These are phyloP conservation scores for Closterium sp. DNA, from an alignment of 139 green algal genomes.

Conservation along the genomic window DNA sequence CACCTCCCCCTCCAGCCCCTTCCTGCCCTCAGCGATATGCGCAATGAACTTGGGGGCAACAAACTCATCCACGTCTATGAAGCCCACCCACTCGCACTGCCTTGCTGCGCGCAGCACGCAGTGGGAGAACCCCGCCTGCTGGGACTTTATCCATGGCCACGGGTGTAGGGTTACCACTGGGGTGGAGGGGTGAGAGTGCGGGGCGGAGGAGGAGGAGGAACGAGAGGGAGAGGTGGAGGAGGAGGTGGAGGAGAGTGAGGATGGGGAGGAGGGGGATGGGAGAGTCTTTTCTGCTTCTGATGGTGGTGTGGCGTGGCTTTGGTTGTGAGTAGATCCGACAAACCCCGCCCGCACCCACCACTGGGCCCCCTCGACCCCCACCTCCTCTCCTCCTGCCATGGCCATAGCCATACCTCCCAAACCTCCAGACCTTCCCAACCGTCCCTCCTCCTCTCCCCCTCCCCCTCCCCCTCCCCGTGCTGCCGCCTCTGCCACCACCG, in stretches of 20 bases:
- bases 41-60: conserved; percentile 10
- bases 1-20: not conserved
- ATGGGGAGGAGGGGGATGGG: not conserved
- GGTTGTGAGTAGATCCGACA: not conserved
- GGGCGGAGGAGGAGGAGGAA: not conserved
- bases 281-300: not conserved
- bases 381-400: not conserved
- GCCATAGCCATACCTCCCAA: too few relatives aligned
- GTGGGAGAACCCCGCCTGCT: conserved; percentile 30
- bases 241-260: not conserved
- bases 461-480: not conserved
- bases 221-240: not conserved
- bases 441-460: not conserved
- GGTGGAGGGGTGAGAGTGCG: not conserved
- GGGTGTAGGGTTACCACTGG: not conserved
- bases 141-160: conserved; percentile 30
- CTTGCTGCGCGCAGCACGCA: conserved; percentile 10
- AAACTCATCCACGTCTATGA: conserved; percentile 32
- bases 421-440: too few relatives aligned
- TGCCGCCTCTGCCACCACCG: not conserved
- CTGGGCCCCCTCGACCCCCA: not conserved
- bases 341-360: not conserved
- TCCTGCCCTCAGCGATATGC: not conserved
- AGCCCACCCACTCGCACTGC: conserved; percentile 31
- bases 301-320: not conserved